These are phyloP conservation scores for Chlorella vulgaris DNA, from an alignment of 139 green algal genomes.

Conservation along the genomic window DNA sequence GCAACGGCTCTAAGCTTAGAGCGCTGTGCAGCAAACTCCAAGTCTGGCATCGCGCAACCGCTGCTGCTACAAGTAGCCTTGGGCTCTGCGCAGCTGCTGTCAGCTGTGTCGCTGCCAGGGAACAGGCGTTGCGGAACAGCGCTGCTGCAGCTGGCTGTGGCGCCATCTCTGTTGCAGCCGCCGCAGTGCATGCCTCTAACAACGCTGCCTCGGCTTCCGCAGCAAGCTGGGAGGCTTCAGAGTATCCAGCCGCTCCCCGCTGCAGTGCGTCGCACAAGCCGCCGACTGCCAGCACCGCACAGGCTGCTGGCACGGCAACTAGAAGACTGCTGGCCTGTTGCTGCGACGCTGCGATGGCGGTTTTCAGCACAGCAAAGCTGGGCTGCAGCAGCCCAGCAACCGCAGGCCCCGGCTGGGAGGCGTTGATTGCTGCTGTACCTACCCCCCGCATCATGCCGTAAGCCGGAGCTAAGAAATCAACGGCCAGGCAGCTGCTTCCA, in stretches of 20 bases:
- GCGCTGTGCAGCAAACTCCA: constrained; percentile 3
- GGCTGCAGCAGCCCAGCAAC: neutral
- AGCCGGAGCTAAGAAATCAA: neutral
- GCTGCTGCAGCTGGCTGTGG: neutral
- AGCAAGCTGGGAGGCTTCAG: neutral
- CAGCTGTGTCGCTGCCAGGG: constrained; percentile 23
- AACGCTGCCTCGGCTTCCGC: neutral
- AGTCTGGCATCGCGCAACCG: neutral
- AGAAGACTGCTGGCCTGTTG: neutral
- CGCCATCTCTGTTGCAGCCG: neutral
- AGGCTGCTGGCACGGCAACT: neutral
- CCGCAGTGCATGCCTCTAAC: neutral
- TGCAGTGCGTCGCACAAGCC: constrained; percentile 23
- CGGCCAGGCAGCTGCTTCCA: neutral
- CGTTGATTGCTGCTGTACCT: neutral
- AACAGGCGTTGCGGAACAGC: neutral
- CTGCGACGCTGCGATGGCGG: neutral
- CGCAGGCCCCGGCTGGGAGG: neutral
- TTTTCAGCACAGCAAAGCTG: neutral
- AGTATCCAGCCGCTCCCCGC: constrained; percentile 1
- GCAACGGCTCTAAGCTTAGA: neutral
- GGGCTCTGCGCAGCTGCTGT: constrained; percentile 3
- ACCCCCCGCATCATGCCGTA: constrained; percentile 1
- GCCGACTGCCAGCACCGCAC: neutral
- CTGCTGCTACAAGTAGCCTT: neutral